Conservation (phyloP, 2,329 filamentous ascomycete genomes). For the Ceratocystis cubensis region DNA sequence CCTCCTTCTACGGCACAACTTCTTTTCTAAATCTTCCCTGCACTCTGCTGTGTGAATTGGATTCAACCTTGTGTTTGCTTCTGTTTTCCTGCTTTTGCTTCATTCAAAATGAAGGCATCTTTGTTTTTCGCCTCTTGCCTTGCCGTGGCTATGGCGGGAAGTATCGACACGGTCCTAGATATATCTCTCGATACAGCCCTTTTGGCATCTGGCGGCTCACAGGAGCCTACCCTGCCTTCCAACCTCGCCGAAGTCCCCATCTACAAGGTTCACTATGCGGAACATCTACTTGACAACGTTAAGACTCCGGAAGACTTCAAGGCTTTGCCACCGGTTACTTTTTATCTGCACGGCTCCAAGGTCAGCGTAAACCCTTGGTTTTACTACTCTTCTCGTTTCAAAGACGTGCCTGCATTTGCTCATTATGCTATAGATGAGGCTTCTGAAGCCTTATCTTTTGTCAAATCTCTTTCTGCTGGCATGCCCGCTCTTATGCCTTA, state of each 20-base stretch:
- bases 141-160: neutral
- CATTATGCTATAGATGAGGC: too few relatives aligned
- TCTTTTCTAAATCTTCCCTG: neutral
- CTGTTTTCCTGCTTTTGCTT: neutral
- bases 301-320: neutral
- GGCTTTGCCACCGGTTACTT: neutral
- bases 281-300: neutral
- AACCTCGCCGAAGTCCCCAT: neutral
- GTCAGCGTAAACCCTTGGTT: too few relatives aligned
- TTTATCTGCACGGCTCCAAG: neutral
- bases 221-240: neutral
- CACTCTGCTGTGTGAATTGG: neutral
- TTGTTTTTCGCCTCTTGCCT: neutral
- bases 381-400: neutral
- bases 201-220: neutral
- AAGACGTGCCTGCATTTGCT: neutral
- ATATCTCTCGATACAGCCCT: neutral
- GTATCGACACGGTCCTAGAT: neutral
- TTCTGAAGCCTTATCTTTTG: too few relatives aligned
- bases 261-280: neutral
- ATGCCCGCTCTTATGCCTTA: too few relatives aligned
- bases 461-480: too few relatives aligned
- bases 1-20: too few relatives aligned
- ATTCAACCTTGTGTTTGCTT: neutral
- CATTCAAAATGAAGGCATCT: neutral